A percentile compares a stretch with the other conserved stretches of the same genome.
phyloP scores from a whole-genome alignment of 2,329 filamentous ascomycete genomes.

The Rosellinia necatrix region DNA sequence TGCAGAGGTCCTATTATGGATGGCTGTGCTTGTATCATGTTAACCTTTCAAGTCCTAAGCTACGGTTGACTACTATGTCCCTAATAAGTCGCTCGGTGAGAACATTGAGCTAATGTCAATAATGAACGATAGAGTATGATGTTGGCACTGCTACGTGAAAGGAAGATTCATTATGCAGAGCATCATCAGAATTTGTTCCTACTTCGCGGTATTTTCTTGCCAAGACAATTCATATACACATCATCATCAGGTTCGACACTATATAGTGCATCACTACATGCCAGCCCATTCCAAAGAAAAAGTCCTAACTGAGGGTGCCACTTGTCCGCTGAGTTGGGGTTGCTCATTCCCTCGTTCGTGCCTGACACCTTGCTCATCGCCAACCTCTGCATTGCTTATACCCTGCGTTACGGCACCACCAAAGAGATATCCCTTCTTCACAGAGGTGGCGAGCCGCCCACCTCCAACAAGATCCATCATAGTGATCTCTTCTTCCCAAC shows the following conservation, averaged over 20 bases:
- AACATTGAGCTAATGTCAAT: no score
- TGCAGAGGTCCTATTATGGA: no score
- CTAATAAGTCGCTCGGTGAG: no score
- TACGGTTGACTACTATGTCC: no score
- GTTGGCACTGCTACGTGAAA: no score
- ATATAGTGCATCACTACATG: conserved; percentile 29
- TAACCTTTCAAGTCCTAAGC: no score
- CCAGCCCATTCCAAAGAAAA: conserved; percentile 37
- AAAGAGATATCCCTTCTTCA: conserved; percentile 93
- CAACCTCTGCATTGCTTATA: neutral
- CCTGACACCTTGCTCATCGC: neutral
- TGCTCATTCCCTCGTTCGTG: neutral
- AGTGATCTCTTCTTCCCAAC: conserved; percentile 86
- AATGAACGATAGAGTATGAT: no score
- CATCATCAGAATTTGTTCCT: neutral
- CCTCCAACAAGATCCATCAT: conserved; percentile 85
- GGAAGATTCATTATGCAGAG: no score
- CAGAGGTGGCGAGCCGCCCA: conserved; percentile 86
- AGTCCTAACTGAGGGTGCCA: conserved; percentile 26
- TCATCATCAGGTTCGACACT: neutral
- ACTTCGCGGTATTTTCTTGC: neutral
- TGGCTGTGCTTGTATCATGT: no score
- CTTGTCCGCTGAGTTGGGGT: neutral
- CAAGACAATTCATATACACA: neutral
- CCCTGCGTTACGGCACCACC: conserved; percentile 59